These are phyloP conservation scores for Closterium sp. DNA, from an alignment of 139 green algal genomes.

Conservation along the genomic window DNA sequence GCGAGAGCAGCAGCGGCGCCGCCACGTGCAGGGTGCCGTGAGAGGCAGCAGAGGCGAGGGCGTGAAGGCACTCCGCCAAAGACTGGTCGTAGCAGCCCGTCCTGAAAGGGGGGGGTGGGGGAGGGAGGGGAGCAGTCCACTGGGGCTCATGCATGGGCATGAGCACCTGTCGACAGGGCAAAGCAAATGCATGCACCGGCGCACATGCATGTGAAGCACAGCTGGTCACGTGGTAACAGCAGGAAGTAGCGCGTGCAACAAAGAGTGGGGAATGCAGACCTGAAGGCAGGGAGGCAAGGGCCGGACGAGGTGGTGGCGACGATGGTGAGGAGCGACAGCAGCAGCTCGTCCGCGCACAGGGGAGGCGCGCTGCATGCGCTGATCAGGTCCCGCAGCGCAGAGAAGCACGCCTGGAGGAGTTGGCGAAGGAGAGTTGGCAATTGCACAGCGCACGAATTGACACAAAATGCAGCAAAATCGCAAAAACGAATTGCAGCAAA, in stretches of 20 bases:
- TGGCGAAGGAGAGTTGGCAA: neutral
- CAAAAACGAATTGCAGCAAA: too few relatives aligned
- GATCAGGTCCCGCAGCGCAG: neutral
- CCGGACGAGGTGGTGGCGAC: neutral
- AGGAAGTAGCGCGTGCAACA: neutral
- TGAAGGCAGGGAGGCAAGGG: slow-evolving; percentile 5
- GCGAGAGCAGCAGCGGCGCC: neutral
- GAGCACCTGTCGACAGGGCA: too few relatives aligned
- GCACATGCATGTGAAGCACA: too few relatives aligned
- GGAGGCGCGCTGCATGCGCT: neutral
- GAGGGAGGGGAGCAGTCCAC: neutral
- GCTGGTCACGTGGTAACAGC: neutral
- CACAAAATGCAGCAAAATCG: too few relatives aligned
- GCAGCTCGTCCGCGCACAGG: slow-evolving; percentile 9
- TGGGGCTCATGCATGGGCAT: neutral
- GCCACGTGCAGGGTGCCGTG: neutral
- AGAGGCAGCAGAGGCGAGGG: neutral
- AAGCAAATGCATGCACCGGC: too few relatives aligned
- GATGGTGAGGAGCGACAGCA: slow-evolving; percentile 16
- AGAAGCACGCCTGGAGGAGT: slow-evolving; percentile 4
- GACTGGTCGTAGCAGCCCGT: slow-evolving; percentile 3
- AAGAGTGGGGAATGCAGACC: neutral
- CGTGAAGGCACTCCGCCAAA: slow-evolving; percentile 6
- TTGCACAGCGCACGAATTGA: too few relatives aligned
- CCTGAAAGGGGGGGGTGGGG: neutral